A percentile compares a stretch with the other conserved stretches of the same genome.
These are phyloP conservation scores for Eremochloa ophiuroides DNA, from an alignment of 176 grass and related monocot genomes.

Conservation along the genomic window DNA sequence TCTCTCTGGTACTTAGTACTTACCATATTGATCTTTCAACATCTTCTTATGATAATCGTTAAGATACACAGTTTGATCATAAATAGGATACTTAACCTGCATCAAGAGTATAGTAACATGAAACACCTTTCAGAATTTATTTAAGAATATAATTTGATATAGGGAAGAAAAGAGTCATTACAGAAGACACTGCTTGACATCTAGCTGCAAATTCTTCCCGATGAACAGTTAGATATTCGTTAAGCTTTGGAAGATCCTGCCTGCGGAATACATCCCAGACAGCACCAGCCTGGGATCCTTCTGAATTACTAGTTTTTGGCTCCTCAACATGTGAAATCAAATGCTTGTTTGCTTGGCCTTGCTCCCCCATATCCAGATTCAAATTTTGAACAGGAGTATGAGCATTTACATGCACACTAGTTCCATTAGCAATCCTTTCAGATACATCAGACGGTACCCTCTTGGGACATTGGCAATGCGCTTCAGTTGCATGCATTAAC, in stretches of 20 bases:
- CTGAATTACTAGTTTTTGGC: slow-evolving; percentile 29
- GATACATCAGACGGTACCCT: slow-evolving; percentile 18
- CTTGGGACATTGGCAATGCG: slow-evolving; percentile 17
- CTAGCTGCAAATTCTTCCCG: slow-evolving; percentile 45
- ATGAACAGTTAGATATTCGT: slow-evolving; percentile 73
- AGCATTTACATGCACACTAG: slow-evolving; percentile 25
- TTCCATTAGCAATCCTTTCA: slow-evolving; percentile 43
- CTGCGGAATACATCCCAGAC: slow-evolving; percentile 91
- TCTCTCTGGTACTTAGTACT: slow-evolving; percentile 5
- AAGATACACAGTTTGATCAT: slow-evolving; percentile 70
- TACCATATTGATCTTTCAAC: slow-evolving; percentile 84
- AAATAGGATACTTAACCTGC: slow-evolving; percentile 67
- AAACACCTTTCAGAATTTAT: slow-evolving; percentile 21
- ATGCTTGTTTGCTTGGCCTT: slow-evolving; percentile 23
- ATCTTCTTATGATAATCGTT: slow-evolving; percentile 64
- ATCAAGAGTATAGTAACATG: slow-evolving; percentile 31
- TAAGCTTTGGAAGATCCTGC: slow-evolving; percentile 86
- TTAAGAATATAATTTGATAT: slow-evolving; percentile 17
- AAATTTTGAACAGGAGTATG: slow-evolving; percentile 32
- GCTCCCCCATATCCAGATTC: slow-evolving; percentile 32
- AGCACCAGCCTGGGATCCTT: slow-evolving; percentile 44
- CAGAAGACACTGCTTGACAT: slow-evolving; percentile 42
- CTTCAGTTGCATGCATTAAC: slow-evolving; percentile 88
- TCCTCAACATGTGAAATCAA: slow-evolving; percentile 19
- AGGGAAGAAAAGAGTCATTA: slow-evolving; percentile 40